phyloP scores from a whole-genome alignment of 352 stramenopile species.

The Globisporangium megalacanthum region DNA sequence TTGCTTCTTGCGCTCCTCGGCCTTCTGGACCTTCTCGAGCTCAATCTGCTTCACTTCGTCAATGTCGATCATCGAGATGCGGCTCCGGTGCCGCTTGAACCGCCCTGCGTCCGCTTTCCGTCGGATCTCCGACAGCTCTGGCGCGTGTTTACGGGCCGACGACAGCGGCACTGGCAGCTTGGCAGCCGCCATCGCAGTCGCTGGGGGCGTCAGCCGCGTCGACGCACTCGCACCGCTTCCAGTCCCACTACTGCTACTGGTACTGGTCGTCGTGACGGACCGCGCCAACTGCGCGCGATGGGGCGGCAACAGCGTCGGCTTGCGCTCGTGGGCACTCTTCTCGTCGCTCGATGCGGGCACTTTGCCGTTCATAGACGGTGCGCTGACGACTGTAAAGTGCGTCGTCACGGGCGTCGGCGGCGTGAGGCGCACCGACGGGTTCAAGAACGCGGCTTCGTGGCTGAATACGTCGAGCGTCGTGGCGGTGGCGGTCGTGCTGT shows the following conservation, averaged over 20 bases:
- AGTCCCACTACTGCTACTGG: no score
- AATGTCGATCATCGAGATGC: slow-evolving; percentile 87
- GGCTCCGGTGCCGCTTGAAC: slow-evolving; percentile 79
- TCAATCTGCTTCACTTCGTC: slow-evolving; percentile 88
- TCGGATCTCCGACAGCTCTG: slow-evolving; percentile 74
- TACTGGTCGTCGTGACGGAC: slow-evolving; percentile 6
- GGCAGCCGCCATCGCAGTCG: slow-evolving; percentile 15
- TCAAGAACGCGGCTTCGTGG: slow-evolving; percentile 63
- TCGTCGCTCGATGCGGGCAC: no score
- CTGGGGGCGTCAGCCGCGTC: slow-evolving; percentile 21
- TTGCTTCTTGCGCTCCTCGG: slow-evolving; percentile 77
- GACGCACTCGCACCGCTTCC: slow-evolving; percentile 11
- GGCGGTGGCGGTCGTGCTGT: neutral
- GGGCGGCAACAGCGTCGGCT: slow-evolving; percentile 21
- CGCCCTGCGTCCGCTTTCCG: slow-evolving; percentile 75
- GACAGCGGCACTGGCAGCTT: slow-evolving; percentile 33
- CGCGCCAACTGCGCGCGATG: slow-evolving; percentile 45
- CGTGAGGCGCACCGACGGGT: slow-evolving; percentile 42
- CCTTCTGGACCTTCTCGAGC: slow-evolving; percentile 78
- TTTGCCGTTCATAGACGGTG: slow-evolving; percentile 12
- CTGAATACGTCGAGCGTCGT: slow-evolving; percentile 51
- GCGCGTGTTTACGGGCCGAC: slow-evolving; percentile 48
- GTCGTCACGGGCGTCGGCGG: slow-evolving; percentile 29
- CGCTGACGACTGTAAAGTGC: slow-evolving; percentile 56
- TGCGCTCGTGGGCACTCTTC: slow-evolving; percentile 14